These are phyloP conservation scores for Fragosphaeria purpurea DNA, from an alignment of 2,329 filamentous ascomycete species.

Conservation along the genomic window DNA sequence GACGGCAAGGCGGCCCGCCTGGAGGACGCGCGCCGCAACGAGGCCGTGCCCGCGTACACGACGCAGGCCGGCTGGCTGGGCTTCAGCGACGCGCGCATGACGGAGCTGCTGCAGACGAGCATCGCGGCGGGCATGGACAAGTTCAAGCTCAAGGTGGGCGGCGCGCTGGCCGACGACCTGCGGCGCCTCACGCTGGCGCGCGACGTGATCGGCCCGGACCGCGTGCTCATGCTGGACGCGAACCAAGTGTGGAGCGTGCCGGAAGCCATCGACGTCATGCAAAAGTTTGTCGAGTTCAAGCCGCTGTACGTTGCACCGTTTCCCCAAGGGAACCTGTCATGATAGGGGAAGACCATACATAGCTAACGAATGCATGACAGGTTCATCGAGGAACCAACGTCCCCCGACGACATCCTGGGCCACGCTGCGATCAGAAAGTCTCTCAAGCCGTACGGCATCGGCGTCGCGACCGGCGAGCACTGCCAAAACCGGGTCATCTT, in stretches of 20 bases:
- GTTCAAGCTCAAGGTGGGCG: conserved; percentile 73
- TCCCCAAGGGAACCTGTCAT: too few species aligned
- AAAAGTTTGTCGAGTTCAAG: neutral
- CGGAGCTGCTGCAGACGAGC: conserved; percentile 62
- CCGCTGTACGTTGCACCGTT: neutral
- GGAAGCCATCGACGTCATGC: conserved; percentile 79
- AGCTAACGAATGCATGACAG: conserved; percentile 77
- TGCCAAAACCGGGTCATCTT: conserved; percentile 90
- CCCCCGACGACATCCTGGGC: conserved; percentile 81
- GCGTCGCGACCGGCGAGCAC: conserved; percentile 88
- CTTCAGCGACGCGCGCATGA: conserved; percentile 81
- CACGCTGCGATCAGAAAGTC: conserved; percentile 78
- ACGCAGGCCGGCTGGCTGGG: conserved; percentile 85
- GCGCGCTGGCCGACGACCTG: conserved; percentile 61
- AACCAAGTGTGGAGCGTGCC: conserved; percentile 90
- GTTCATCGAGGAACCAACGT: conserved; percentile 93
- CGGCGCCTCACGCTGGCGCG: conserved; percentile 62
- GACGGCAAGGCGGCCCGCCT: conserved; percentile 58
- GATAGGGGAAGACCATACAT: conserved; percentile 24
- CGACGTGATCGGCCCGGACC: conserved; percentile 40
- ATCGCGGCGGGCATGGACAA: conserved; percentile 48
- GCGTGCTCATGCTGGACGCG: conserved; percentile 83
- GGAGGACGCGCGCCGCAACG: conserved; percentile 59
- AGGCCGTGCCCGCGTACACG: conserved; percentile 81
- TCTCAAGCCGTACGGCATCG: conserved; percentile 62